Conservation (phyloP, 2,329 filamentous ascomycete genomes). For the Colletotrichum lupini region DNA sequence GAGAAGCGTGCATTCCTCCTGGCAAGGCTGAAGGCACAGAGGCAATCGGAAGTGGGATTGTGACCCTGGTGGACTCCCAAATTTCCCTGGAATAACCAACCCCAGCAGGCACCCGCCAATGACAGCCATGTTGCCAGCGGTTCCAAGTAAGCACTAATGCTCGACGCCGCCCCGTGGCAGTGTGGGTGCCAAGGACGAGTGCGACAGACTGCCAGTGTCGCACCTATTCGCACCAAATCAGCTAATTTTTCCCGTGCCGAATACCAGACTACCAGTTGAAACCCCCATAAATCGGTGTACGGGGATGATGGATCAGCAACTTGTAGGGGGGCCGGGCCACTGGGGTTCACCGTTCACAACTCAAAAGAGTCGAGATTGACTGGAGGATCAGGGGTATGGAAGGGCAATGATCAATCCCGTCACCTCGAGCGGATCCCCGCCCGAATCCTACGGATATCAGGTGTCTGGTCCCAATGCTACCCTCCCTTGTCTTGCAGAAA, state of each 20-base stretch:
- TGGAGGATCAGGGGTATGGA: slow-evolving; percentile 5
- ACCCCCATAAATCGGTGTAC: slow-evolving; percentile 5
- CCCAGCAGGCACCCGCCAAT: slow-evolving; percentile 12
- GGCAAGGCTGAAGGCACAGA: slow-evolving; percentile 18
- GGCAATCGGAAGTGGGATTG: not conserved
- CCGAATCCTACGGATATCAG: not conserved
- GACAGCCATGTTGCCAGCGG: not conserved
- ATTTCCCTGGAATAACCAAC: slow-evolving; percentile 7
- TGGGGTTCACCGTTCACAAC: not conserved
- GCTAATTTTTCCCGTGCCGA: not conserved
- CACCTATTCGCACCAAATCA: not conserved
- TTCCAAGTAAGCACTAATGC: slow-evolving; percentile 27
- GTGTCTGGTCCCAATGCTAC: slow-evolving; percentile 6
- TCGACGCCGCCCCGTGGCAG: slow-evolving; percentile 14
- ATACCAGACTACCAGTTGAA: too few relatives aligned
- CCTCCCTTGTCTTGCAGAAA: not conserved
- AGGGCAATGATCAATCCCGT: not conserved
- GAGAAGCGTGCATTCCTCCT: not conserved
- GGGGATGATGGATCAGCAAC: slow-evolving; percentile 7
- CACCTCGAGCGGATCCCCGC: slow-evolving; percentile 9
- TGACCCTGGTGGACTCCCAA: slow-evolving; percentile 1
- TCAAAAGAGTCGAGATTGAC: not conserved
- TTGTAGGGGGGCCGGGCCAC: not conserved
- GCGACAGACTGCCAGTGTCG: not conserved
- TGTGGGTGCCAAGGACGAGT: slow-evolving; percentile 10